Conservation (phyloP, 495 filamentous ascomycete genomes). For the Penicillium paxilli region DNA sequence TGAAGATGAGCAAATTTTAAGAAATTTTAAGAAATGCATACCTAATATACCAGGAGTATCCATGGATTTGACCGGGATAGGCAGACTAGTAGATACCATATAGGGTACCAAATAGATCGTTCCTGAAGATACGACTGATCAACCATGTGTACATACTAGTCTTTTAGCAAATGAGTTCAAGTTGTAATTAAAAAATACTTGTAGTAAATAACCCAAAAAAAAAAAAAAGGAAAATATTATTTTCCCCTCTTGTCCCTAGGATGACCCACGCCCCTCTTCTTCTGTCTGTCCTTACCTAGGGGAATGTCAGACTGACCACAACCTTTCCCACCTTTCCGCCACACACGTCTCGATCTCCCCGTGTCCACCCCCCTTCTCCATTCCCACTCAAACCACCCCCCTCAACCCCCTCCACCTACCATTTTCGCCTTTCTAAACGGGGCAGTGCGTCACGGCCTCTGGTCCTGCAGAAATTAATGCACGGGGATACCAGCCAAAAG, state of each 20-base stretch:
- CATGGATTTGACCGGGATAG: too few relatives aligned
- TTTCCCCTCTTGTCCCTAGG: not conserved
- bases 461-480: slow-evolving; percentile 5
- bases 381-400: slow-evolving; percentile 20
- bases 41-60: too few relatives aligned
- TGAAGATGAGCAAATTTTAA: too few relatives aligned
- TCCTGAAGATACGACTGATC: too few relatives aligned
- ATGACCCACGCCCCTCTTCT: not conserved
- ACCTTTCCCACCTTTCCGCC: slow-evolving; percentile 17
- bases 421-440: not conserved
- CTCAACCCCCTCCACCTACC: slow-evolving; percentile 24
- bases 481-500: not conserved
- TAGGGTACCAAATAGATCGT: too few relatives aligned
- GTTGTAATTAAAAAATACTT: not conserved
- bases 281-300: not conserved
- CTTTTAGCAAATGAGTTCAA: too few relatives aligned
- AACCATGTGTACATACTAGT: too few relatives aligned
- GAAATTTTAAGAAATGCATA: too few relatives aligned
- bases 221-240: too few relatives aligned
- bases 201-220: too few relatives aligned
- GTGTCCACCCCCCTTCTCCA: slow-evolving; percentile 21
- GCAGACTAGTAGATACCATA: too few relatives aligned
- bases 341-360: slow-evolving; percentile 24
- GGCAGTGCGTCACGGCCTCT: slow-evolving; percentile 6
- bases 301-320: not conserved